Conservation (phyloP, 176 grass and related monocot genomes). For the Leersia perrieri region DNA sequence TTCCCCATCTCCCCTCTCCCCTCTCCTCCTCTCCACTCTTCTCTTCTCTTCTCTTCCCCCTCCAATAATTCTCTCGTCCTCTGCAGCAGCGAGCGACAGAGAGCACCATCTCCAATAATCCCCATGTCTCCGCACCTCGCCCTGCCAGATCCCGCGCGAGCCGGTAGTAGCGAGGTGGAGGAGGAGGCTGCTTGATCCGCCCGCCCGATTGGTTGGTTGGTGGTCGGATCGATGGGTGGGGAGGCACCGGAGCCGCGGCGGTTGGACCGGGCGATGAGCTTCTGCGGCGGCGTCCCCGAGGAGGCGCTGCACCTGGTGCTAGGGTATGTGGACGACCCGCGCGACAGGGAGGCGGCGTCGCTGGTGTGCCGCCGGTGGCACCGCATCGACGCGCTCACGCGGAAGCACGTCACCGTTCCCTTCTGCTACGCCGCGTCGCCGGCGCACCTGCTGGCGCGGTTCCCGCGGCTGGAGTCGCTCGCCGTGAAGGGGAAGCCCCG, state of each 20-base stretch:
- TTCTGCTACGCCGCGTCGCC: constrained; percentile 78
- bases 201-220: too few species aligned
- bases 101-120: background rate
- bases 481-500: constrained; percentile 79
- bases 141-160: constrained; percentile 34
- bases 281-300: constrained; percentile 51
- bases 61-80: constrained; percentile 42
- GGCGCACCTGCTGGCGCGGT: constrained; percentile 47
- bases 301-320: constrained; percentile 69
- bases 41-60: constrained; percentile 20
- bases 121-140: constrained; percentile 22
- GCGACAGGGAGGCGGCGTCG: constrained; percentile 68
- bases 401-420: constrained; percentile 75
- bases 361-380: constrained; percentile 71
- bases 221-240: constrained; percentile 41
- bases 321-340: constrained; percentile 65
- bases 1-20: constrained; percentile 24
- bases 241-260: constrained; percentile 42
- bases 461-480: constrained; percentile 72
- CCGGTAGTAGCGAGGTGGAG: background rate
- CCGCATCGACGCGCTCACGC: constrained; percentile 63
- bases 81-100: constrained; percentile 14
- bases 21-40: background rate
- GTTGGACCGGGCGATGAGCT: constrained; percentile 37
- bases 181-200: background rate